Base-by-base conservation (phyloP, 2,329 filamentous ascomycete species). In the Aspergillus neoniger region DNA sequence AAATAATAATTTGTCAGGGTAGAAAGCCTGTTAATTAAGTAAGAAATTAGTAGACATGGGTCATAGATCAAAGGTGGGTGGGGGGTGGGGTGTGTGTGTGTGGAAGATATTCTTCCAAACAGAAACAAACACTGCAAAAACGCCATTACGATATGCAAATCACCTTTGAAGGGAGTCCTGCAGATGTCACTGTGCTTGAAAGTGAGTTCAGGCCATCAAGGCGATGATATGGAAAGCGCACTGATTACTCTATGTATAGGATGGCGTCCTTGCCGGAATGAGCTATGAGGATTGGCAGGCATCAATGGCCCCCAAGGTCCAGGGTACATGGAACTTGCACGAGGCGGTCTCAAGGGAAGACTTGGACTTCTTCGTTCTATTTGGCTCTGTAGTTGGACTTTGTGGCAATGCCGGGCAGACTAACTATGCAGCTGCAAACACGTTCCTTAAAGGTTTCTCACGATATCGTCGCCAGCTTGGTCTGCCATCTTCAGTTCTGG, bases 361-460 rank as follows among this genome's bases (percentile, higher is more conserved):
- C 0, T 68, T 81, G 3, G 78, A 80, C 59, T 80, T 81, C 64
- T 80, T 81, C 62, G 61, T 80, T n/a, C 58, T 76, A 17, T 65
- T 80, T 17, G 75, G 75, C 2, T 79, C 77, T 0, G 54, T 73
- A 0, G 23, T 23, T 23, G 23, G 23, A 23, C 23, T 73, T 1
- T 58, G 77, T 49, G 70, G 74, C n/a, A 61, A 65, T 17, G 39
- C 63, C 25, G 67, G 66, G 43, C 66, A 78, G 50, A 69, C 70
- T 1, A 74, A 70, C 14, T 80, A 80, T 57, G 72, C 74, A 19
- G 71, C 73, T 6, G 77, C 69, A 1, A 77, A 76, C 43, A 70
- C 69, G 0, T 80, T 74, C 59, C 66, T 75, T 17, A 75, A 79
- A 32, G 50, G 63, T 61, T 71, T 12, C 23, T 54, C 60, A 15